These are phyloP conservation scores for Vachellia pachyceras DNA, from an alignment of 306 rosid genomes.

Conservation along the genomic window DNA sequence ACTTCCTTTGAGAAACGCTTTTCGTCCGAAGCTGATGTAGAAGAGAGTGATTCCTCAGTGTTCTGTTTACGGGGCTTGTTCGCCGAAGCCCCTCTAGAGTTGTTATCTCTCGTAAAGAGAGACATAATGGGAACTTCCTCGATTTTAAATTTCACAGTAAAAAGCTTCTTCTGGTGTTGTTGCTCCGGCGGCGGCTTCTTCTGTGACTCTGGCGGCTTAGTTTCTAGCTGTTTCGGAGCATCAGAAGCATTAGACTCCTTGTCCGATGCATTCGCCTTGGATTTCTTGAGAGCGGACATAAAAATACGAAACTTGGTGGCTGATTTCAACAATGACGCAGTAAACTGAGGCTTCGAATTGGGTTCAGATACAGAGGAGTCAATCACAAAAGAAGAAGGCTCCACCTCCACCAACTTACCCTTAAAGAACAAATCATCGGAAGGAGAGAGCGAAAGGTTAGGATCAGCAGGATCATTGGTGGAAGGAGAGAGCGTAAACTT, in stretches of 20 bases:
- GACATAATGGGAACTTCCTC: conserved; percentile 92
- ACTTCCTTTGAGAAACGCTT: conserved; percentile 85
- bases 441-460: conserved; percentile 73
- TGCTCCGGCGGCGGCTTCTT: conserved; percentile 13
- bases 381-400: conserved; percentile 51
- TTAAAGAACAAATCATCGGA: conserved; percentile 75
- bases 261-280: conserved; percentile 49
- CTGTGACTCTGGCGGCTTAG: conserved; percentile 15
- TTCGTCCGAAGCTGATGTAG: conserved; percentile 57
- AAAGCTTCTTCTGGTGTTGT: conserved; percentile 51
- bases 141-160: conserved; percentile 78
- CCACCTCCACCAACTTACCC: conserved; percentile 75
- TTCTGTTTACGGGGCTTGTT: conserved; percentile 49
- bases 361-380: conserved; percentile 62
- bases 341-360: conserved; percentile 66
- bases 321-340: conserved; percentile 73
- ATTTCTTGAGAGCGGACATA: conserved; percentile 75
- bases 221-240: conserved; percentile 26
- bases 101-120: conserved; percentile 77
- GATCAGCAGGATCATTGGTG: conserved; percentile 62
- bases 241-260: conserved; percentile 48
- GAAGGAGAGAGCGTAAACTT: conserved; percentile 81
- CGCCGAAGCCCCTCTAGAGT: conserved; percentile 55
- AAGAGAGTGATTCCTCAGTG: conserved; percentile 47
- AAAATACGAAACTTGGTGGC: conserved; percentile 87